Base-by-base conservation (phyloP, 1,139 yeast species). In the Diutina mesorugosa region DNA sequence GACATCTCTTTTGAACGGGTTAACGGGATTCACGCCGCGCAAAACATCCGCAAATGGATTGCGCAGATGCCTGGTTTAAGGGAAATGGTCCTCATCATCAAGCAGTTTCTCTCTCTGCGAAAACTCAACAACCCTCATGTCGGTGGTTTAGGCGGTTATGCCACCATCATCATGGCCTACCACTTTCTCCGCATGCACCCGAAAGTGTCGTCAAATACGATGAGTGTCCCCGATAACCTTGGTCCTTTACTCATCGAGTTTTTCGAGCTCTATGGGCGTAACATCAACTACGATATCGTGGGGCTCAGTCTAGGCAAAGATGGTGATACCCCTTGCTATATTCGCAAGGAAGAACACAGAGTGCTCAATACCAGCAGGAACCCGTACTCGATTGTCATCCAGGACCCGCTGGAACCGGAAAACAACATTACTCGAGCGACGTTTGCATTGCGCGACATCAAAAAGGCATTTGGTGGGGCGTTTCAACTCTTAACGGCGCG, bases 91-190 rank as follows among this genome's bases (percentile, higher is more conserved):
- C 74, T 93, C 57, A 84, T 90, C 3, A 80, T 93, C 16, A 93
- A 95, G 67, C 97, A 90, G 65, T 93, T 91, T 65, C 74, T 95
- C 57, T 77, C 91, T 50, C 83, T 90, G 2, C 76, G 98, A 63
- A 82, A 80, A 60, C 73, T 93, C 59, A 91, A 93, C 65, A 88
- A 90, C 64, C 99, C 93, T n/a, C 96, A 88, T 65, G 85, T 86
- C 28, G 99, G 99, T 58, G 99, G 99, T 0, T 73, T 95, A 21
- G 99, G 99, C 38, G 99, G 99, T 0, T 93, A 87, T 66, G 84
- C 97, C 8, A 89, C 91, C 29, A 90, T 91, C 51, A 90, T 97
- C 63, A 70, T 93, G 65, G 90, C 90, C 46, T 87, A 87, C 65
- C 87, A 96, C 41, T 91, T 93, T 66, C 70, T 95, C 60, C 79